Conservation (phyloP, 345 rosid genomes). For the Clausena lansium region DNA sequence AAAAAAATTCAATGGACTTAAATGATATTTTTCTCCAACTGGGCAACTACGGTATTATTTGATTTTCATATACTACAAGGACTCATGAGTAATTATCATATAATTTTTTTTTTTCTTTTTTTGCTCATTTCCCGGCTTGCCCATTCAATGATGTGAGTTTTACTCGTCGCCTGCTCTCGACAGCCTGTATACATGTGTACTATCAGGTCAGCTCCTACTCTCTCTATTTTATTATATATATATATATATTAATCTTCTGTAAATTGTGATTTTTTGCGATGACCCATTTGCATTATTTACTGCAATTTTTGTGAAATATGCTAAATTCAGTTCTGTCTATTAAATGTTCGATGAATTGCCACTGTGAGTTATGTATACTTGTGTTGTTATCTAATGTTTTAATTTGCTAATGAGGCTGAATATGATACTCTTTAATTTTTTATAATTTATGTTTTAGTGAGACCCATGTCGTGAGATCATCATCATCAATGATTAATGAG, state of each 20-base stretch:
- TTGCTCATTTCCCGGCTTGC: too few species aligned
- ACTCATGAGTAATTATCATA: too few species aligned
- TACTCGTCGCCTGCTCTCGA: not conserved
- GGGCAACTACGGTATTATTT: too few species aligned
- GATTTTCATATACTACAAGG: too few species aligned
- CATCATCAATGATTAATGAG: not conserved
- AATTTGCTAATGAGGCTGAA: not conserved
- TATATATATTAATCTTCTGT: not conserved
- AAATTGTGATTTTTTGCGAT: not conserved
- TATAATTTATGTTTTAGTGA: constrained; percentile 1
- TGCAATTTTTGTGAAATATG: not conserved
- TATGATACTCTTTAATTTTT: not conserved
- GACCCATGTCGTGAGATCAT: not conserved
- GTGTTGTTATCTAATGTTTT: not conserved
- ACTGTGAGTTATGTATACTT: not conserved
- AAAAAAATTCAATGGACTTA: too few species aligned
- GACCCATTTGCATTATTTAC: not conserved
- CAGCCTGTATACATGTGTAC: not conserved
- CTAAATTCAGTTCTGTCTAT: not conserved
- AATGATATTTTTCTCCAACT: too few species aligned
- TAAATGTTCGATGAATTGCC: not conserved
- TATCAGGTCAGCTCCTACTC: not conserved
- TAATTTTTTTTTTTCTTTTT: too few species aligned
- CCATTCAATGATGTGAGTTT: not conserved
- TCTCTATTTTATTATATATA: not conserved